Base-by-base conservation (phyloP, 352 stramenopile species). In the Phytophthora niederhauseri region DNA sequence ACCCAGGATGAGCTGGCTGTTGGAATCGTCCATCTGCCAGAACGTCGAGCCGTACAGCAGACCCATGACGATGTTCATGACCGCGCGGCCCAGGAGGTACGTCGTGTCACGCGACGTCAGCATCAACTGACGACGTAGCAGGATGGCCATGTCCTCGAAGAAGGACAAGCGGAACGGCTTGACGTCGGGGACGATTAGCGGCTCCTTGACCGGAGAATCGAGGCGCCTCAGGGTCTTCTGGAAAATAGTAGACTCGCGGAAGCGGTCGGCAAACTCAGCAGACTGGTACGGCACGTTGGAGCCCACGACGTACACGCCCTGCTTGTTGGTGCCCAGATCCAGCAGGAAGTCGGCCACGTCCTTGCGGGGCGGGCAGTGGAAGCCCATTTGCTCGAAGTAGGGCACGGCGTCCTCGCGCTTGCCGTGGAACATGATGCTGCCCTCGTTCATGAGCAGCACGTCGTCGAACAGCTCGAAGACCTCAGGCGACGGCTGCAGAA, bases 31-130 rank as follows among this genome's bases (percentile, higher is more conserved):
- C 55, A 92, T 73, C 28, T 92, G 78, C 76, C 75, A 91, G 64
- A 91, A 93, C 34, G 78, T 87, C 0, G 80, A 81, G 19, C 80
- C 84, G 74, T 92, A 91, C 3, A 93, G 60, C 34, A 89, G 28
- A 1, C 79, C 85, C 70, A 90, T 90, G 64, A 90, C 60, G 34
- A 87, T 66, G 28, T 82, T 73, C 78, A 90, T 91, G 48, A 91
- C 53, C 1, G 71, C 73, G 4, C 84, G 80, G 3, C 73, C 80
- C 11, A 69, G 52, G 1, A 91, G 52, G 53, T 90, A 85, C 19
- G 73, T 78, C 17, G 72, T 79, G 70, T 92, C 87, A 22, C 84
- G 81, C 14, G 72, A 24, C 60, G 80, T 95, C 1, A 98, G 66
- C 6, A 78, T 80, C 54, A 92, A 65, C 54, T 96, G 80, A 4